Percentiles rank a stretch among this genome's conserved stretches.
Evolutionary conservation across 2,329 filamentous ascomycete species (phyloP).

Genomic region (Colletotrichum costaricense): DNA sequence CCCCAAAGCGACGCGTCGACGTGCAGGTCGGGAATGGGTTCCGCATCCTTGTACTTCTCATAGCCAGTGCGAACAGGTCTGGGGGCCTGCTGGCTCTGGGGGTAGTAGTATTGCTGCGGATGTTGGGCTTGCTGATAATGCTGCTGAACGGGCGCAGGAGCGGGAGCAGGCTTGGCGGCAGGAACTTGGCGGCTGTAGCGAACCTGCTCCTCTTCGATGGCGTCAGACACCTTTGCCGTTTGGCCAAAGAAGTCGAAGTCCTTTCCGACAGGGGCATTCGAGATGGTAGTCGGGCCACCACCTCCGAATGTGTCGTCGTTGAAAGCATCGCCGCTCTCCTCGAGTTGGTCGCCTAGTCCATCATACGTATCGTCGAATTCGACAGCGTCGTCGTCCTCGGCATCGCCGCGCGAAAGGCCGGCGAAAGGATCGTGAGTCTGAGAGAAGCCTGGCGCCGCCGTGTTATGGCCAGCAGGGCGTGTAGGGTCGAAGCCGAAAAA

Average conservation of each 20-base stretch:
- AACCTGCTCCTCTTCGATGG: slow-evolving; percentile 90
- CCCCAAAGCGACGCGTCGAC: slow-evolving; percentile 96
- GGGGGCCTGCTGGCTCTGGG: slow-evolving; percentile 48
- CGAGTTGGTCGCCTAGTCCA: slow-evolving; percentile 88
- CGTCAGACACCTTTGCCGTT: slow-evolving; percentile 87
- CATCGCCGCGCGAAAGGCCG: slow-evolving; percentile 74
- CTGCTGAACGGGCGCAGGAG: slow-evolving; percentile 42
- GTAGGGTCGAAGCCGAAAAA: slow-evolving; percentile 90
- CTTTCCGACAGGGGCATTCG: slow-evolving; percentile 74
- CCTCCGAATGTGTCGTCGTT: slow-evolving; percentile 94
- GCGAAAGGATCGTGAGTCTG: slow-evolving; percentile 89
- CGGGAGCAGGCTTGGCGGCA: slow-evolving; percentile 51
- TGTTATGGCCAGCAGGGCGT: slow-evolving; percentile 74
- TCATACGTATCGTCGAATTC: slow-evolving; percentile 99
- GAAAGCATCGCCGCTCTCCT: slow-evolving; percentile 92
- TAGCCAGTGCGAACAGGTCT: slow-evolving; percentile 81
- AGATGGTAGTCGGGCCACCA: slow-evolving; percentile 49
- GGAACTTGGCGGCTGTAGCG: slow-evolving; percentile 83
- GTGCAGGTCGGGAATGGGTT: slow-evolving; percentile 88
- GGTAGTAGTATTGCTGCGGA: slow-evolving; percentile 44
- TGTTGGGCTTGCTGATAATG: slow-evolving; percentile 29
- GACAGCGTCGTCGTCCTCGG: slow-evolving; percentile 67
- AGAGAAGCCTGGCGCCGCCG: slow-evolving; percentile 82
- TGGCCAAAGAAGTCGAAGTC: slow-evolving; percentile 98
- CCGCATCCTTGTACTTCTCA: slow-evolving; percentile 84